Evolutionary conservation across 345 rosid species (phyloP).

Genomic region (Eucalyptus albens): DNA sequence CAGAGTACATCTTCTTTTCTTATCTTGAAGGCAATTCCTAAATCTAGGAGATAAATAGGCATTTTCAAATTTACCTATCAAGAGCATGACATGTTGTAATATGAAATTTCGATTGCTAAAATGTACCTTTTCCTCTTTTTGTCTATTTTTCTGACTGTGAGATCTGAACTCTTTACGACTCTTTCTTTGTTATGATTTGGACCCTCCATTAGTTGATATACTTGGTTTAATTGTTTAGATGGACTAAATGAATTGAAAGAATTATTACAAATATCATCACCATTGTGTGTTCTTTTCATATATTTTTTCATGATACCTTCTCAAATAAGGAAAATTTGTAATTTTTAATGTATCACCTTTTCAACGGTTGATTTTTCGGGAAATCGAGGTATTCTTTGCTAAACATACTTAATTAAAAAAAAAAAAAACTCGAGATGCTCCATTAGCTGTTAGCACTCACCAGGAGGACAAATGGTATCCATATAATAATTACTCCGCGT

Average conservation of each 20-base stretch:
- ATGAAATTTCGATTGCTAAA: neutral
- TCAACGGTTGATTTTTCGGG: neutral
- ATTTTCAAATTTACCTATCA: neutral
- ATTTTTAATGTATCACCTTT: neutral
- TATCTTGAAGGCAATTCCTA: neutral
- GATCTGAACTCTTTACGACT: fast-evolving
- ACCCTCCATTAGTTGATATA: neutral
- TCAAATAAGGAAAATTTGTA: neutral
- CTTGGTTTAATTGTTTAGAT: neutral
- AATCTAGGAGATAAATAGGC: neutral
- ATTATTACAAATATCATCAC: neutral
- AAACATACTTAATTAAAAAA: neutral
- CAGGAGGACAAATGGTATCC: neutral
- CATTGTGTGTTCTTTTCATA: fast-evolving
- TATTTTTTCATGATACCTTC: fast-evolving
- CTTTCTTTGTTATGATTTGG: fast-evolving
- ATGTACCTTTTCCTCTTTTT: neutral
- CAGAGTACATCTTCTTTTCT: neutral
- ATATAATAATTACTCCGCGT: neutral
- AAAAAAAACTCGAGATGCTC: neutral
- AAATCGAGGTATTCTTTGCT: neutral
- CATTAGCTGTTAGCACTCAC: neutral
- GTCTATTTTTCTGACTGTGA: fast-evolving
- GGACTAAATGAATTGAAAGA: neutral
- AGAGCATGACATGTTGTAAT: neutral